Evolutionary conservation across 2,329 filamentous ascomycete genomes (phyloP).

Genomic region (Volutella citrinella): DNA sequence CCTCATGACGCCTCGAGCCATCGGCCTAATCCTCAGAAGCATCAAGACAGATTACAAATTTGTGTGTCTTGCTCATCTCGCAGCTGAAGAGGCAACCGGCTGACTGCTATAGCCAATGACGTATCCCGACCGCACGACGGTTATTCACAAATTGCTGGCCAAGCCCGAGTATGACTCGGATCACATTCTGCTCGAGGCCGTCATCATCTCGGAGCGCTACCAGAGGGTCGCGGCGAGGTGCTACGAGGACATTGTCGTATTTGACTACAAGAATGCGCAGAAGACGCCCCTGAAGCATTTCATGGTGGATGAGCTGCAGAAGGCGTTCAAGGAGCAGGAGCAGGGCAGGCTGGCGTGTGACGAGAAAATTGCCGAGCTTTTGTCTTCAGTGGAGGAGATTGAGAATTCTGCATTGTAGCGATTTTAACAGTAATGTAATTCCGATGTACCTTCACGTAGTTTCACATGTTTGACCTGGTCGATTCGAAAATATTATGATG

Average conservation of each 20-base stretch:
- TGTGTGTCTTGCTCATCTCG: constrained; percentile 46
- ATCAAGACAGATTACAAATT: constrained; percentile 87
- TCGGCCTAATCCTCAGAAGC: constrained; percentile 75
- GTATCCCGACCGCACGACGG: constrained; percentile 78
- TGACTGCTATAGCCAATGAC: constrained; percentile 65
- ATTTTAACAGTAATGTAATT: no score
- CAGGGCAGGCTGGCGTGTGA: constrained; percentile 14
- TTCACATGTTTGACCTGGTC: no score
- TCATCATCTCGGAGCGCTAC: constrained; percentile 73
- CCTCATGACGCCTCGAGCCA: constrained; percentile 61
- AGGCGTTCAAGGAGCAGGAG: constrained; percentile 35
- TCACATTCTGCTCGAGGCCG: constrained; percentile 56
- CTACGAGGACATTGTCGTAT: constrained; percentile 49
- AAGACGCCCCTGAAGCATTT: constrained; percentile 39
- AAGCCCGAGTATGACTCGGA: constrained; percentile 41
- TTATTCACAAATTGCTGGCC: constrained; percentile 72
- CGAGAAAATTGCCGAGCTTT: constrained; percentile 10
- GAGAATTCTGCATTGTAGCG: constrained; percentile 1
- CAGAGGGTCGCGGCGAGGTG: constrained; percentile 71
- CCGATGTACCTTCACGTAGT: not conserved
- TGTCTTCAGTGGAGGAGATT: constrained; percentile 4
- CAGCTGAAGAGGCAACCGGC: not conserved
- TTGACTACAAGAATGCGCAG: constrained; percentile 30
- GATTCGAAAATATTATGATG: no score
- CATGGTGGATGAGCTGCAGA: constrained; percentile 36